Base-by-base conservation (phyloP, 2,329 filamentous ascomycete genomes). In the Beauveria varroae region DNA sequence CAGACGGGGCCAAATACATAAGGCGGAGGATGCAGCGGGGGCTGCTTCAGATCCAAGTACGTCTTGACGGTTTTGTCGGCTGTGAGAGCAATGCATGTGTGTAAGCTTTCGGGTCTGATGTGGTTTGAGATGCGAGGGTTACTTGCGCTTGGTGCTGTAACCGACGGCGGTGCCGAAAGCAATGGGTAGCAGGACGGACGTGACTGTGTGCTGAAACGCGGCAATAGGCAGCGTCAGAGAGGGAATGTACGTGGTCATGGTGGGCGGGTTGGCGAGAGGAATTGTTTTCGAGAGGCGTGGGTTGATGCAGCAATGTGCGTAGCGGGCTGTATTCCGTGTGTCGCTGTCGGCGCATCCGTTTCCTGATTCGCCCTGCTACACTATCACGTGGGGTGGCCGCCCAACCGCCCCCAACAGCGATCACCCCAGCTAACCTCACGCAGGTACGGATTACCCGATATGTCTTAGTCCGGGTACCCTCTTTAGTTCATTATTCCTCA, bases 201-300 rank as follows among this genome's bases (percentile, higher is more conserved):
- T 80, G 8, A 89, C 86, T 5, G 90, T 85, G 71, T 84, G 86
- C 69, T 85, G 81, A 73, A 96, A 93, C 65, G 93, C 75, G 66
- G 83, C 78, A 52, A 81, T 76, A 2, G 91, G 91, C 20, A 96
- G 80, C 24, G 89, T 92, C 65, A 96, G 75, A 44, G 85, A 86
- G n/a, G 89, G 86, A 63, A 95, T 85, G 73, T 89, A 88, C 64
- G 89, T 86, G 12, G 89, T 93, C 90, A 95, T 96, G 56, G 61
- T 22, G 40, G 56, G 46, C 53, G 60, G 22, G 43, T 40, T 20
- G 14, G 37, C 16, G 10, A n/a, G 37, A 40, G 18, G 34, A 16
- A 16, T 37, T 16, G 34, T 37, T 37, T 37, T 20, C 24, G 26
- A 14, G 9, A 34, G 28, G 30, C 30, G 30, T 34, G 18, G 34